Conservation (phyloP, 768 basidiomycete species). For the Lentinula sp. region DNA sequence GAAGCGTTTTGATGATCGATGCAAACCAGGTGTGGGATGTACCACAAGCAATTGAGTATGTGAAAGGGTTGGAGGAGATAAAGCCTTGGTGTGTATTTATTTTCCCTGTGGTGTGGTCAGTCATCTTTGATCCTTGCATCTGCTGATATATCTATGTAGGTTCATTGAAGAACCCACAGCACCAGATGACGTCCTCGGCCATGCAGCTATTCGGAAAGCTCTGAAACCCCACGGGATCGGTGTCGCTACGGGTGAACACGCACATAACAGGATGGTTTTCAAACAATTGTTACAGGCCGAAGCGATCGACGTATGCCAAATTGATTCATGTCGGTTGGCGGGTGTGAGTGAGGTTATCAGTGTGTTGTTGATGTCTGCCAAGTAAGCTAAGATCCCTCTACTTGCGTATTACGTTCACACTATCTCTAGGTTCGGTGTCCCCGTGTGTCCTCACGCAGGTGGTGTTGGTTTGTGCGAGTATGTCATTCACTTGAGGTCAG, state of each 20-base stretch:
- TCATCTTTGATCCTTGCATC: background rate
- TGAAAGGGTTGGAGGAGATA: conserved; percentile 68
- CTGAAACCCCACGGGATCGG: conserved; percentile 78
- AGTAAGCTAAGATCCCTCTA: conserved; percentile 34
- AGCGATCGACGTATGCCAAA: conserved; percentile 93
- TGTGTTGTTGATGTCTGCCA: conserved; percentile 86
- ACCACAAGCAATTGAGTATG: conserved; percentile 86
- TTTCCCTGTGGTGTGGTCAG: background rate
- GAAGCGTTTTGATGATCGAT: conserved; percentile 94
- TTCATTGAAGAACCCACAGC: conserved; percentile 95
- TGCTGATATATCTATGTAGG: conserved; percentile 29
- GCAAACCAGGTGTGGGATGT: conserved; percentile 98
- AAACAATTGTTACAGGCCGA: conserved; percentile 88
- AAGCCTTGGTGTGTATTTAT: conserved; percentile 68
- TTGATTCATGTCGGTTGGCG: conserved; percentile 90
- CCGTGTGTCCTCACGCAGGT: conserved; percentile 91
- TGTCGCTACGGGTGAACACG: conserved; percentile 93
- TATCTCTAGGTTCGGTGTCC: conserved; percentile 60
- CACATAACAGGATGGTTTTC: conserved; percentile 93
- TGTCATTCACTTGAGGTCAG: conserved; percentile 74
- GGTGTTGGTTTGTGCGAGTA: conserved; percentile 93
- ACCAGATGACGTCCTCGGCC: conserved; percentile 85
- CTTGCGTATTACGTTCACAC: background rate
- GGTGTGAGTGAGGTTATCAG: conserved; percentile 93
- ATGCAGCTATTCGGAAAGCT: conserved; percentile 72